Base-by-base conservation (phyloP, 2,329 filamentous ascomycete genomes). In the Ascochyta koolunga region DNA sequence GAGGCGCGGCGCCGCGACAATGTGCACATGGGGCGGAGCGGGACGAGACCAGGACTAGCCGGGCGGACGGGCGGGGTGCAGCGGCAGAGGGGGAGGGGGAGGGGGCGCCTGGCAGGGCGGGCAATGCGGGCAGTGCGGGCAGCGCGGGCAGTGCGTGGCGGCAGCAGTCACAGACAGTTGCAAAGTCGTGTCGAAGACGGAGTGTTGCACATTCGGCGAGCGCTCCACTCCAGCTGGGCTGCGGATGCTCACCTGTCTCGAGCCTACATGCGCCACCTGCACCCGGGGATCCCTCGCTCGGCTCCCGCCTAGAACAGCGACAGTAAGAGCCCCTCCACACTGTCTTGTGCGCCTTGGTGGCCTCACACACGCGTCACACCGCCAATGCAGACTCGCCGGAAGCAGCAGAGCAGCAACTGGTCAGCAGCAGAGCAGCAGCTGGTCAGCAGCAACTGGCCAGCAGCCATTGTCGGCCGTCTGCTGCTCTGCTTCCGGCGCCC, bases 1-100 rank as follows among this genome's bases (percentile, higher is more conserved):
- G 69, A 67, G 63, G 66, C 66, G 65, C 58, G 44, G 42, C 51
- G 46, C 46, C 46, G 47, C 25, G 41, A 38, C 33, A 18, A 24
- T 25, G 60, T 57, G 62, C 59, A 50, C 65, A 66, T 50, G 41
- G 51, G 45, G 36, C 29, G 29, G 49, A 45, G 50, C 31, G 50
- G 19, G 46, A 42, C 32, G 11, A 25, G 27, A 11, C 29, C 36
- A 16, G 13, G 24, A 18, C 65, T 55, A 61, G 62, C 60, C 50
- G 56, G 42, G 48, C 43, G 49, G 25, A 47, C 35, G 24, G 43
- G 51, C 46, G 45, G 35, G 13, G 40, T 42, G 45, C 40, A 41
- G 36, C 41, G 50, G 49, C 36, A 49, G 51, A 53, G 53, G 31
- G 57, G 27, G n/a, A n/a, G n/a, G n/a, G n/a, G n/a, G n/a, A n/a